A percentile compares a stretch with the other conserved stretches of the same genome.
Conservation (phyloP, 2,329 filamentous ascomycete species). For the Westerdykella aurantiaca region DNA sequence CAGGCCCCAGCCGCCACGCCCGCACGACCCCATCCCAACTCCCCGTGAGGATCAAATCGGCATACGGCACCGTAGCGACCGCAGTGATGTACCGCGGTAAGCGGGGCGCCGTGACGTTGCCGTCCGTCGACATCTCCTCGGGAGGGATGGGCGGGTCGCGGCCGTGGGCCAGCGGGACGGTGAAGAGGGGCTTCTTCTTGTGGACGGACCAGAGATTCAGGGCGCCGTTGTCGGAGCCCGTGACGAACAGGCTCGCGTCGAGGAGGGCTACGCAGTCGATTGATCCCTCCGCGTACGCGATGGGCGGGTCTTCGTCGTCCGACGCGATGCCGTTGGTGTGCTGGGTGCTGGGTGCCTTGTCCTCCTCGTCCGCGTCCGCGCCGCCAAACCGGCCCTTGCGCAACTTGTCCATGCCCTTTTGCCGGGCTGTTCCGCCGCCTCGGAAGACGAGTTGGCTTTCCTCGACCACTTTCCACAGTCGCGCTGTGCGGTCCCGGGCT, state of each 20-base stretch:
- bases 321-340: slow-evolving; percentile 23
- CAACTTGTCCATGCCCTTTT: slow-evolving; percentile 36
- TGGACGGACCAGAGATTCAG: slow-evolving; percentile 81
- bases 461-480: slow-evolving; percentile 93
- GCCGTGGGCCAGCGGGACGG: slow-evolving; percentile 75
- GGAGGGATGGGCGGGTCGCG: slow-evolving; percentile 66
- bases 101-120: slow-evolving; percentile 53
- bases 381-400: slow-evolving; percentile 32
- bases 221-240: slow-evolving; percentile 84
- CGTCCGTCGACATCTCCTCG: slow-evolving; percentile 67
- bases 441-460: slow-evolving; percentile 94
- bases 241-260: slow-evolving; percentile 83
- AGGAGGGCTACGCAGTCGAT: slow-evolving; percentile 90
- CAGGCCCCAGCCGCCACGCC: slow-evolving; percentile 69
- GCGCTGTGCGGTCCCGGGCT: slow-evolving; percentile 81
- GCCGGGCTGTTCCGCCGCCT: slow-evolving; percentile 58
- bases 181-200: slow-evolving; percentile 91
- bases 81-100: slow-evolving; percentile 84
- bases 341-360: slow-evolving; percentile 48
- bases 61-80: slow-evolving; percentile 77
- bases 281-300: slow-evolving; percentile 64
- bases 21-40: slow-evolving; percentile 91
- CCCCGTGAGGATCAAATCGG: slow-evolving; percentile 81
- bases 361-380: slow-evolving; percentile 25
- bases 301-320: slow-evolving; percentile 34